These are phyloP conservation scores for Termitomyces sp. DNA, from an alignment of 768 basidiomycete genomes.

Conservation along the genomic window DNA sequence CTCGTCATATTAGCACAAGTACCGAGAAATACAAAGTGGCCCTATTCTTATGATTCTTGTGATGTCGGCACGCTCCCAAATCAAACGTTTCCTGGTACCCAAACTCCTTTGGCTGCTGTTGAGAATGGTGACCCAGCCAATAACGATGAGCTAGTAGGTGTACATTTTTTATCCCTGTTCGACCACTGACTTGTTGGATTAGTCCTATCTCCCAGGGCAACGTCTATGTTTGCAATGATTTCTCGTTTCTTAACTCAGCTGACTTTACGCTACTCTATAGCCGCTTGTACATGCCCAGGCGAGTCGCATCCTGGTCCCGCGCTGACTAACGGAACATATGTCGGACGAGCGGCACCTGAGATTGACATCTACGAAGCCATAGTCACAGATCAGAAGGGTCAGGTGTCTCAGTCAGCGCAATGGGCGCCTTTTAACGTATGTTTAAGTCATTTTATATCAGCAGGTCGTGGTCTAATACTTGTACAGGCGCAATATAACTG, in stretches of 20 bases:
- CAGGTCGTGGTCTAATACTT: conserved; percentile 12
- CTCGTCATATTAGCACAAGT: neutral
- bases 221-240: conserved; percentile 23
- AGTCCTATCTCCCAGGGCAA: conserved; percentile 70
- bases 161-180: neutral
- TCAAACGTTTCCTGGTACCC: conserved; percentile 60
- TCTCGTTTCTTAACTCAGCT: neutral
- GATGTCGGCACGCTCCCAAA: conserved; percentile 79
- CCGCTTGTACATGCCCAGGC: conserved; percentile 35
- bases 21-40: conserved; percentile 37
- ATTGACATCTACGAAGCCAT: conserved; percentile 66
- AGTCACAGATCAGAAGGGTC: conserved; percentile 20
- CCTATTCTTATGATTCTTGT: conserved; percentile 67
- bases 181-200: neutral
- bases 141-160: conserved; percentile 31
- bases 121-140: conserved; percentile 36
- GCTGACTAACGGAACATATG: conserved; percentile 43
- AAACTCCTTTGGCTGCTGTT: conserved; percentile 41
- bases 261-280: conserved; percentile 9
- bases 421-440: conserved; percentile 58
- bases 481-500: conserved; percentile 56
- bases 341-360: conserved; percentile 64
- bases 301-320: conserved; percentile 39
- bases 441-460: conserved; percentile 24
- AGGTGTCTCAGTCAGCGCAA: conserved; percentile 49